Evolutionary conservation across 495 filamentous ascomycete species (phyloP).

Genomic region (Podospora pseudopauciseta): DNA sequence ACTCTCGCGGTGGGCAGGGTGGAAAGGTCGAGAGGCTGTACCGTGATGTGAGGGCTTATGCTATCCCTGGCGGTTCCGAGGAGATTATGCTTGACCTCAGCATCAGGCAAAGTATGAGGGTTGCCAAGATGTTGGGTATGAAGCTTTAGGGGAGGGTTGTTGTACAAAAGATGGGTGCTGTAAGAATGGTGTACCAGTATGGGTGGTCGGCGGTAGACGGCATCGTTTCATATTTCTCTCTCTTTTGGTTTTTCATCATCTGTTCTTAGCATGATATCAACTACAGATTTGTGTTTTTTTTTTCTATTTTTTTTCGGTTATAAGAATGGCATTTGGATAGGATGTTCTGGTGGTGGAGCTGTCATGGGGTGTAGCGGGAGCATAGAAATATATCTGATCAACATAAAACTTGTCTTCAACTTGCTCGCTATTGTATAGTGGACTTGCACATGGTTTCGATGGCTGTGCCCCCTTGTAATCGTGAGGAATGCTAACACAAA

Average conservation of each 20-base stretch:
- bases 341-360: background rate
- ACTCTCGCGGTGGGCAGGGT: conserved; percentile 89
- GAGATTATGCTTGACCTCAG: conserved; percentile 99
- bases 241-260: background rate
- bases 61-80: conserved; percentile 93
- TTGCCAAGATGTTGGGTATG: conserved; percentile 91
- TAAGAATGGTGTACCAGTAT: conserved; percentile 3
- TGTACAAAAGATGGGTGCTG: background rate
- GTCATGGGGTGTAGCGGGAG: background rate
- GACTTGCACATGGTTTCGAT: too few species aligned
- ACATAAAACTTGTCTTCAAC: background rate
- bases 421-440: background rate
- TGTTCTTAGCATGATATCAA: background rate
- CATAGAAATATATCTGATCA: background rate
- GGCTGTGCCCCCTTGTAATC: too few species aligned
- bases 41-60: conserved; percentile 94
- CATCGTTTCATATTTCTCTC: background rate
- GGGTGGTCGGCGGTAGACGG: background rate
- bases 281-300: background rate
- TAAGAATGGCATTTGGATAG: background rate
- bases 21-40: conserved; percentile 95
- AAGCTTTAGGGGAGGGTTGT: conserved; percentile 62
- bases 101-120: conserved; percentile 86
- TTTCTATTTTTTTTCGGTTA: background rate
- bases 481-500: too few species aligned